A percentile compares a stretch with the other conserved stretches of the same genome.
These are phyloP conservation scores for Aspergillus amoenus DNA, from an alignment of 2,329 filamentous ascomycete genomes.

Conservation along the genomic window DNA sequence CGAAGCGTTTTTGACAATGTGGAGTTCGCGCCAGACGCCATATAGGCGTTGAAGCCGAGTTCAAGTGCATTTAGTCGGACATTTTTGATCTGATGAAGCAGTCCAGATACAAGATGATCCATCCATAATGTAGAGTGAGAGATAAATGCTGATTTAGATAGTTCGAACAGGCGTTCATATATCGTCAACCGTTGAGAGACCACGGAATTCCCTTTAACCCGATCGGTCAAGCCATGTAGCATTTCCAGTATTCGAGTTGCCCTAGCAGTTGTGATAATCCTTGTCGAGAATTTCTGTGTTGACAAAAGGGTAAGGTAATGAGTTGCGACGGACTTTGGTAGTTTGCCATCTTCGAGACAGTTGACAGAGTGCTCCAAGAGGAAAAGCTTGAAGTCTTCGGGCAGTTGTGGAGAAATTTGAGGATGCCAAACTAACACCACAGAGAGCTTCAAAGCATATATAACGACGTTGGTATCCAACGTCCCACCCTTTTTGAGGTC, in stretches of 20 bases:
- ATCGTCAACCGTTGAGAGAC: slow-evolving; percentile 73
- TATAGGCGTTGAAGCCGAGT: slow-evolving; percentile 70
- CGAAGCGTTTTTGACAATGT: slow-evolving; percentile 65
- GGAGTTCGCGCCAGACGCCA: slow-evolving; percentile 67
- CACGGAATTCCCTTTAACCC: slow-evolving; percentile 77
- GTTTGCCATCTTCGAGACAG: slow-evolving; percentile 65
- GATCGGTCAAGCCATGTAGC: slow-evolving; percentile 70
- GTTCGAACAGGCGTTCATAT: slow-evolving; percentile 73
- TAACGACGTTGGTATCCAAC: slow-evolving; percentile 67
- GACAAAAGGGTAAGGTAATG: slow-evolving; percentile 78
- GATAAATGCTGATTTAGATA: slow-evolving; percentile 69
- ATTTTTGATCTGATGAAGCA: slow-evolving; percentile 76
- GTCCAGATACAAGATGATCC: slow-evolving; percentile 74
- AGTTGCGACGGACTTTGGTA: slow-evolving; percentile 75
- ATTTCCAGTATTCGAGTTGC: slow-evolving; percentile 69
- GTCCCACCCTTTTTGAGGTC: slow-evolving; percentile 56
- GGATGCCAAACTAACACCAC: slow-evolving; percentile 73
- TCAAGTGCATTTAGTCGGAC: slow-evolving; percentile 72
- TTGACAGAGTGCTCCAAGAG: slow-evolving; percentile 78
- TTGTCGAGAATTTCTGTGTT: slow-evolving; percentile 73
- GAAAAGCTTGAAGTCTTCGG: slow-evolving; percentile 76
- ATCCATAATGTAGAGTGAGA: slow-evolving; percentile 73
- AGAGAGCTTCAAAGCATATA: slow-evolving; percentile 75
- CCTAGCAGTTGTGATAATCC: slow-evolving; percentile 71
- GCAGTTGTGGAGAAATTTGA: slow-evolving; percentile 67